Conservation (phyloP, 306 rosid genomes). For the Begonia fuchsioides region DNA sequence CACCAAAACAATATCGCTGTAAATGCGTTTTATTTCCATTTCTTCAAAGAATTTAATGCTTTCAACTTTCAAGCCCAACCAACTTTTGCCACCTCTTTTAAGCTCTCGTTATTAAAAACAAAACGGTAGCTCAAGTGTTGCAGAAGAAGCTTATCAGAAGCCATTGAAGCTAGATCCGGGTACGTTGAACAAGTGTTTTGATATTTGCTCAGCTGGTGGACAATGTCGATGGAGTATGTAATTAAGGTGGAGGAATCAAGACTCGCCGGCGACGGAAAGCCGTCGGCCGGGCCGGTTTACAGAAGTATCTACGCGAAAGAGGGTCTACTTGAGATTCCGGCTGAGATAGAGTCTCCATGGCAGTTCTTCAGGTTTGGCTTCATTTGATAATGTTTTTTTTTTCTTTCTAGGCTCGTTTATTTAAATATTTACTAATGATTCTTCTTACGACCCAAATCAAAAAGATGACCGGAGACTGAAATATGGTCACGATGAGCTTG, state of each 20-base stretch:
- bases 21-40: no score
- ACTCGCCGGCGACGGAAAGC: conserved; percentile 20
- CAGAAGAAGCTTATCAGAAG: not conserved
- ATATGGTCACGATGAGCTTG: no score
- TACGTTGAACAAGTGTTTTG: not conserved
- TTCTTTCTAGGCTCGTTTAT: no score
- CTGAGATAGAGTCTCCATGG: conserved; percentile 63
- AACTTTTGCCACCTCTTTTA: conserved; percentile 2
- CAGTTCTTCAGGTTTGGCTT: conserved; percentile 59
- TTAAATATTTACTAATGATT: no score
- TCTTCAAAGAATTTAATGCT: conserved; percentile 4
- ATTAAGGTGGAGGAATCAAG: conserved; percentile 63
- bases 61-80: conserved; percentile 4
- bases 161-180: not conserved
- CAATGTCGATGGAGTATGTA: conserved; percentile 28
- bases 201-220: not conserved
- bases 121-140: not conserved
- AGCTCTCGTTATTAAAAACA: not conserved
- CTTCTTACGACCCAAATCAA: no score
- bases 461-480: no score
- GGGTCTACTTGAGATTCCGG: conserved; percentile 45
- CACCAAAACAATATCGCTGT: no score
- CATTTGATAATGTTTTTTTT: not conserved
- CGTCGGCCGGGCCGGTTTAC: conserved; percentile 71
- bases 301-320: conserved; percentile 78